These are phyloP conservation scores for Litsea cubeba DNA, from an alignment of 164 flowering plant species.

Conservation along the genomic window DNA sequence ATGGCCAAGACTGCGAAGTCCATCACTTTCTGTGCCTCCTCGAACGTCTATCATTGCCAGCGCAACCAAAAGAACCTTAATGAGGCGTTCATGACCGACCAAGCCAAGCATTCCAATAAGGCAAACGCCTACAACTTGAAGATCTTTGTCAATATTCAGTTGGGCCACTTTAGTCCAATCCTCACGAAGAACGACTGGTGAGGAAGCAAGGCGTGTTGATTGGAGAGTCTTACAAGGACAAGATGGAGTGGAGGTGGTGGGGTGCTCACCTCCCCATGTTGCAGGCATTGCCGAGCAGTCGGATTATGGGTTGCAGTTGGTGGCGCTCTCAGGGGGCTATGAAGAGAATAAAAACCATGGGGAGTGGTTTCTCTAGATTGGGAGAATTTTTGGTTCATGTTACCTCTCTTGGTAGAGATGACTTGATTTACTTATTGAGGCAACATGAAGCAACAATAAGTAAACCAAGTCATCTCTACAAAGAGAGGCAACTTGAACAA, in stretches of 20 bases:
- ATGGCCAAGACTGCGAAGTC: conserved; percentile 49
- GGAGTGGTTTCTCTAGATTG: conserved; percentile 93
- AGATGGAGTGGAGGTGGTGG: conserved; percentile 83
- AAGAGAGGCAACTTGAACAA: too few relatives aligned
- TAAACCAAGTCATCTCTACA: too few relatives aligned
- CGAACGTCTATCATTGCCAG: conserved; percentile 36
- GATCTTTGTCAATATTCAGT: conserved; percentile 65
- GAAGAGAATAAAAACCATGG: conserved; percentile 87
- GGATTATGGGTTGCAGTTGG: conserved; percentile 71
- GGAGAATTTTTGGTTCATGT: conserved; percentile 28
- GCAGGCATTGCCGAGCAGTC: conserved; percentile 80
- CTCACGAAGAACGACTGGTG: conserved; percentile 64
- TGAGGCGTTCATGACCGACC: conserved; percentile 59
- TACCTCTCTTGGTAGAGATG: too few relatives aligned
- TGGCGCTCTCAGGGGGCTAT: conserved; percentile 84
- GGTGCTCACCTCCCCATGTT: conserved; percentile 73
- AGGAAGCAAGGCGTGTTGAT: conserved; percentile 71
- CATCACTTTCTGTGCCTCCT: conserved; percentile 3
- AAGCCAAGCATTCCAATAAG: conserved; percentile 62
- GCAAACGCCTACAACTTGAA: conserved; percentile 79
- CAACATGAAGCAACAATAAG: too few relatives aligned
- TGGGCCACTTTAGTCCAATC: conserved; percentile 79
- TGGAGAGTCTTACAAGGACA: conserved; percentile 69
- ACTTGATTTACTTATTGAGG: too few relatives aligned
- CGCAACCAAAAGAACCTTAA: conserved; percentile 65